Base-by-base conservation (phyloP, 495 filamentous ascomycete genomes). In the Glonium stellatum region DNA sequence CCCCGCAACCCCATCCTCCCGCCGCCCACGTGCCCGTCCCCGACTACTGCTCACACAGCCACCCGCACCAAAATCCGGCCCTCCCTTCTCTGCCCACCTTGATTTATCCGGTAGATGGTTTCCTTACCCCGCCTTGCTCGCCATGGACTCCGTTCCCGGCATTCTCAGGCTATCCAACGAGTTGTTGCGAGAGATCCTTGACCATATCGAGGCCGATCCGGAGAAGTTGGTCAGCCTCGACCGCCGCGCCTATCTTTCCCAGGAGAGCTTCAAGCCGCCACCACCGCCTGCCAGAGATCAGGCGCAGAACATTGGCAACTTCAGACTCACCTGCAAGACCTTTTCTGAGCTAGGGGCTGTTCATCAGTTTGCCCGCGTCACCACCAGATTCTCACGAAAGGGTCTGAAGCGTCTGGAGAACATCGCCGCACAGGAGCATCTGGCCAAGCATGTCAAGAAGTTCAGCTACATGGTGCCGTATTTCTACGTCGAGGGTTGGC, bases 401-500 rank as follows among this genome's bases (percentile, higher is more conserved):
- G 86, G 83, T 0, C 81, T 89, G 54, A 69, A 73, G 34, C 73
- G 80, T 48, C 69, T 89, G 48, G 78, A 83, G 21, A 73, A 73
- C 18, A 77, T 83, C 36, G 72, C 75, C 23, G 63, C 64, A 31
- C 71, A 73, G 47, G 67, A 70, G 13, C 79, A 84, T 67, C 75
- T 86, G 19, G 79, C 82, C 37, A 76, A 73, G 60, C 78, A 84
- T 72, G 83, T 87, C 50, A 82, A 78, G 70, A 81, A 84, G 67
- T 82, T 89, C 69, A 85, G 82, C 64, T 89, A 89, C 69, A 80
- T 88, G 73, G 81, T 88, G 68, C 84, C 84, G 66, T 83, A 79
- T 55, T 86, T 87, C 70, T 87, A 87, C 72, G 67, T 65, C 12
- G 63, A 73, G 55, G 75, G 75, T 77, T 54, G 25, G 59, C 42